Conservation (phyloP, 305 asterid genomes). For the Euphrasia arctica region DNA sequence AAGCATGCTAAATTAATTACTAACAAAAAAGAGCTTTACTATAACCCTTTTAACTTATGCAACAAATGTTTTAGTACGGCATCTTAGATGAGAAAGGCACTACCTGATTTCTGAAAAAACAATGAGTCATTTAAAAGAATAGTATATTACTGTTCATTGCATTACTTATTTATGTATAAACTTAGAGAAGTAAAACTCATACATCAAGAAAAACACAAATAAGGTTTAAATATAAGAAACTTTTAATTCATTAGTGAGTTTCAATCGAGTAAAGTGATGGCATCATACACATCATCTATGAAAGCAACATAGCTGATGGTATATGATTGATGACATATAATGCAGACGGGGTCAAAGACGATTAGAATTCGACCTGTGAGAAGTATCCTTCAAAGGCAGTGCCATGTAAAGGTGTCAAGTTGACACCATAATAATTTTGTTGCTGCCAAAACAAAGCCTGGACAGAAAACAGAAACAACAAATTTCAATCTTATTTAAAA, state of each 20-base stretch:
- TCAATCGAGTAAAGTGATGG: constrained; percentile 1
- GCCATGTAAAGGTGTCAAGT: constrained; percentile 84
- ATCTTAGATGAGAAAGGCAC: too few species aligned
- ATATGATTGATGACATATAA: constrained; percentile 12
- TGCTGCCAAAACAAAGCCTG: constrained; percentile 99
- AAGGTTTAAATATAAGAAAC: too few species aligned
- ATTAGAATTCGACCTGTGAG: constrained; percentile 70
- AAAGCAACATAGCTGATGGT: not conserved
- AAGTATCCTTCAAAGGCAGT: constrained; percentile 98
- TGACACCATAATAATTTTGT: constrained; percentile 89
- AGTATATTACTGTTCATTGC: too few species aligned
- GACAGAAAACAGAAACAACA: constrained; percentile 28
- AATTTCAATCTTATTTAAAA: constrained; percentile 14
- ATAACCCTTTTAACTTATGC: too few species aligned
- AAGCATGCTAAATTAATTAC: too few species aligned
- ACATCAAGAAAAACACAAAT: too few species aligned
- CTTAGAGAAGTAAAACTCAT: too few species aligned
- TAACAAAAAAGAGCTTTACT: too few species aligned
- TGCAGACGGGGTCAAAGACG: not conserved
- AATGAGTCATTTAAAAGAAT: too few species aligned
- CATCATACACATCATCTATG: constrained; percentile 16
- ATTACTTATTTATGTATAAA: too few species aligned
- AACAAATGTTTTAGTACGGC: too few species aligned
- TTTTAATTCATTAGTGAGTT: constrained; percentile 1
- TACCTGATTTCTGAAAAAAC: too few species aligned